phyloP scores from a whole-genome alignment of 2,329 filamentous ascomycete species.

The Phoma herbarum region DNA sequence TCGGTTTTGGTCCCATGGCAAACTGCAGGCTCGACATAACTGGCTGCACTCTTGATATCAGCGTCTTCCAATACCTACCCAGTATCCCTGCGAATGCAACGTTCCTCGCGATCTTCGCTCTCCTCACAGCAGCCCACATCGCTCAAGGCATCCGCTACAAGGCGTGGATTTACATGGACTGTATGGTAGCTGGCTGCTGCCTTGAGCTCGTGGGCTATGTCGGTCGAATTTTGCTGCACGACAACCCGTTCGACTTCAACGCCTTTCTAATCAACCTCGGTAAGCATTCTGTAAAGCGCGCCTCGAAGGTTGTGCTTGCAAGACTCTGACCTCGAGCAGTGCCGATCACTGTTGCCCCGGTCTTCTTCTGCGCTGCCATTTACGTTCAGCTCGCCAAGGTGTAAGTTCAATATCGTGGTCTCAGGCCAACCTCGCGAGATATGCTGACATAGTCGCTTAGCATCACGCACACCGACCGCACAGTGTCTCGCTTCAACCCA shows the following conservation, averaged over 20 bases:
- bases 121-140: conserved; percentile 9
- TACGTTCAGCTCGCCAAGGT: conserved; percentile 20
- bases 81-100: conserved; percentile 9
- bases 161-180: conserved; percentile 8
- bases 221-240: conserved; percentile 21
- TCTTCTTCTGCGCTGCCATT: conserved; percentile 26
- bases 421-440: background rate
- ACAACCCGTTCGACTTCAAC: conserved; percentile 26
- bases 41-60: conserved; percentile 10
- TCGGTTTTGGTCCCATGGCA: conserved; percentile 7
- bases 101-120: conserved; percentile 15
- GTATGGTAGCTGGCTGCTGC: conserved; percentile 15
- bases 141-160: conserved; percentile 16
- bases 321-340: conserved; percentile 3
- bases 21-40: conserved; percentile 24
- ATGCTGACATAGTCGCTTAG: background rate
- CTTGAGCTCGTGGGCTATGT: conserved; percentile 21
- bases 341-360: conserved; percentile 22
- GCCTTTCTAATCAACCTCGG: conserved; percentile 22
- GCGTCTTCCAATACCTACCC: conserved; percentile 20
- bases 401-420: conserved; percentile 9
- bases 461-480: conserved; percentile 2
- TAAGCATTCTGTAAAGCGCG: background rate
- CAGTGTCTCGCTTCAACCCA: conserved; percentile 15
- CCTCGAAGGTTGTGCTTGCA: too few relatives aligned